phyloP scores from a whole-genome alignment of 495 filamentous ascomycete genomes.

The Beverwykella pulmonaria region DNA sequence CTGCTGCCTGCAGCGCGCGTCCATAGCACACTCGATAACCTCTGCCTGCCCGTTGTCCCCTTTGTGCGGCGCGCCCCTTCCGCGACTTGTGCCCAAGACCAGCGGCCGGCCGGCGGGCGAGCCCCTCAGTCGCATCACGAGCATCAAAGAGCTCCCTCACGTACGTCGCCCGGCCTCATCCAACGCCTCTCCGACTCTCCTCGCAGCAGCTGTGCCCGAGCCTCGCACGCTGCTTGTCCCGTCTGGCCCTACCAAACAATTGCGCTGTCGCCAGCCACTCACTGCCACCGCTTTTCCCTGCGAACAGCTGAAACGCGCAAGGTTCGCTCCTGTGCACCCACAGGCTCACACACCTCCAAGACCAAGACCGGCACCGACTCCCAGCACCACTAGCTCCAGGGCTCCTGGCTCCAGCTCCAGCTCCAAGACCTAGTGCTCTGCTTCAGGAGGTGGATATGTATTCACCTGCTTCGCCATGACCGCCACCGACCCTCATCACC shows the following conservation, averaged over 20 bases:
- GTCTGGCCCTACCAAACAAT: conserved; percentile 14
- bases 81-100: background rate
- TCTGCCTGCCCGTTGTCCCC: no score
- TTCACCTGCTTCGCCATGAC: conserved; percentile 21
- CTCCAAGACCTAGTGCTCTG: conserved; percentile 2
- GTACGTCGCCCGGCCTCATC: background rate
- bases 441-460: conserved; percentile 25
- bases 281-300: conserved; percentile 1
- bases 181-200: conserved; percentile 5
- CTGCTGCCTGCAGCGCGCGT: background rate
- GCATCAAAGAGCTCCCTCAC: background rate
- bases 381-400: background rate
- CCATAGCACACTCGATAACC: no score
- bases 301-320: conserved; percentile 28
- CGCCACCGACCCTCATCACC: conserved; percentile 9
- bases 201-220: conserved; percentile 1
- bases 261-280: conserved; percentile 18
- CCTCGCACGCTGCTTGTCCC: conserved; percentile 33
- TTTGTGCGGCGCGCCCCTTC: background rate
- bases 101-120: background rate
- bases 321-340: conserved; percentile 20
- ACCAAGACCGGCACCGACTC: background rate
- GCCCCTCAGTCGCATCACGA: background rate
- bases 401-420: background rate
- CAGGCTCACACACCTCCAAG: conserved; percentile 6